These are phyloP conservation scores for Laburnicola sp. DNA, from an alignment of 2,329 filamentous ascomycete species.

Conservation along the genomic window DNA sequence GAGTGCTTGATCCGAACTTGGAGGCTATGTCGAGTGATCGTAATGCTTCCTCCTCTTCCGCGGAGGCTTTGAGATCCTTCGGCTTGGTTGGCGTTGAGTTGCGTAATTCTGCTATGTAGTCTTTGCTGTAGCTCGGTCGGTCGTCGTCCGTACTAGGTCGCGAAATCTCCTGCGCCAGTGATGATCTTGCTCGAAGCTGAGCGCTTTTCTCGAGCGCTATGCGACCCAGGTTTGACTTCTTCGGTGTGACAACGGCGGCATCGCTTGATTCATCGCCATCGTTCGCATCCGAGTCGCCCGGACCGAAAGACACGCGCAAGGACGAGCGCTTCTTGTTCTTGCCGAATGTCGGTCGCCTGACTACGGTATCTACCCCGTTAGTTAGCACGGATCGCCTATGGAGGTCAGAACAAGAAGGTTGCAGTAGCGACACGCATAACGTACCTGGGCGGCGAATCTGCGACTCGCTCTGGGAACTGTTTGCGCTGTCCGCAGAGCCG, in stretches of 20 bases:
- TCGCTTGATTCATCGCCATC: constrained; percentile 55
- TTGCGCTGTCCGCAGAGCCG: constrained; percentile 32
- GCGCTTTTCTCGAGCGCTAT: constrained; percentile 70
- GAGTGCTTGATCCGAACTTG: constrained; percentile 60
- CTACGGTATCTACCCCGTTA: constrained; percentile 51
- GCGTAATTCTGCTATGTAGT: constrained; percentile 82
- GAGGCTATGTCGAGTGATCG: constrained; percentile 51
- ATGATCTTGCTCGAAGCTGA: constrained; percentile 58
- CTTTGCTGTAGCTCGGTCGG: constrained; percentile 79
- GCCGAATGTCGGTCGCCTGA: constrained; percentile 56
- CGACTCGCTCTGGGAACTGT: constrained; percentile 35
- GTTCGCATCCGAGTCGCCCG: constrained; percentile 56
- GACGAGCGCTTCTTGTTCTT: constrained; percentile 71
- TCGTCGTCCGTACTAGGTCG: constrained; percentile 60
- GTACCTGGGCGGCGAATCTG: constrained; percentile 49
- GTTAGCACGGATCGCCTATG: constrained; percentile 50
- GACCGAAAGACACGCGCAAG: constrained; percentile 76
- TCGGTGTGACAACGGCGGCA: constrained; percentile 62
- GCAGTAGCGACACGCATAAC: constrained; percentile 30
- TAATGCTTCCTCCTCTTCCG: constrained; percentile 51
- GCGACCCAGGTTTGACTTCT: constrained; percentile 64
- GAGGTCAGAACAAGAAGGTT: constrained; percentile 33
- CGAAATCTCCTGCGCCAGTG: constrained; percentile 55
- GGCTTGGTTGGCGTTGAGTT: constrained; percentile 84
- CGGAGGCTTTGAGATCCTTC: constrained; percentile 56